Conservation (phyloP, 805 yeast genomes). For the Wickerhamomyces mucosus region DNA sequence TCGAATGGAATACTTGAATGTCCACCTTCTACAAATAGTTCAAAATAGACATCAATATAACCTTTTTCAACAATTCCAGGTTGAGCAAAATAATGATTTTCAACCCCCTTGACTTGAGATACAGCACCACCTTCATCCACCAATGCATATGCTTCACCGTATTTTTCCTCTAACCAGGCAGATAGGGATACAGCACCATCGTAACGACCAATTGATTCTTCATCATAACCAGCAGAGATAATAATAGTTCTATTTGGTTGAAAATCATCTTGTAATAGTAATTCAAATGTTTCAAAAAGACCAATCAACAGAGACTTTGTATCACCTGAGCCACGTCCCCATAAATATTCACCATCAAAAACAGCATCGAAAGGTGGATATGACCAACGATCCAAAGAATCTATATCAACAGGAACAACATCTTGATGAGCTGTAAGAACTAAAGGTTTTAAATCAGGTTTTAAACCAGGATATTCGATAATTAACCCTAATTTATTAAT, state of each 20-base stretch:
- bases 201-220: conserved; percentile 54
- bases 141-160: conserved; percentile 43
- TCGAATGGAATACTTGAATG: conserved; percentile 73
- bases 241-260: conserved; percentile 52
- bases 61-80: conserved; percentile 59
- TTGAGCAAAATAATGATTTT: conserved; percentile 34
- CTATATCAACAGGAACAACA: conserved; percentile 66
- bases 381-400: conserved; percentile 50
- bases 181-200: conserved; percentile 48
- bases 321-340: conserved; percentile 72
- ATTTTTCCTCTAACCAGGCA: conserved; percentile 34
- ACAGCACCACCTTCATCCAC: conserved; percentile 53
- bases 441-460: conserved; percentile 45
- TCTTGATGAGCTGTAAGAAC: conserved; percentile 75
- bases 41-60: conserved; percentile 40
- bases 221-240: conserved; percentile 67
- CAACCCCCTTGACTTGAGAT: conserved; percentile 14
- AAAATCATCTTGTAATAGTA: conserved; percentile 37
- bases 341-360: conserved; percentile 52
- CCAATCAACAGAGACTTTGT: conserved; percentile 61
- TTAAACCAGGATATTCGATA: conserved; percentile 53
- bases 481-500: conserved; percentile 61
- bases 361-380: conserved; percentile 58
- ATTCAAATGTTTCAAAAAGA: conserved; percentile 53
- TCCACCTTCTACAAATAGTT: conserved; percentile 57